Base-by-base conservation (phyloP, 2,329 filamentous ascomycete species). In the Epichloe brachyelytri region DNA sequence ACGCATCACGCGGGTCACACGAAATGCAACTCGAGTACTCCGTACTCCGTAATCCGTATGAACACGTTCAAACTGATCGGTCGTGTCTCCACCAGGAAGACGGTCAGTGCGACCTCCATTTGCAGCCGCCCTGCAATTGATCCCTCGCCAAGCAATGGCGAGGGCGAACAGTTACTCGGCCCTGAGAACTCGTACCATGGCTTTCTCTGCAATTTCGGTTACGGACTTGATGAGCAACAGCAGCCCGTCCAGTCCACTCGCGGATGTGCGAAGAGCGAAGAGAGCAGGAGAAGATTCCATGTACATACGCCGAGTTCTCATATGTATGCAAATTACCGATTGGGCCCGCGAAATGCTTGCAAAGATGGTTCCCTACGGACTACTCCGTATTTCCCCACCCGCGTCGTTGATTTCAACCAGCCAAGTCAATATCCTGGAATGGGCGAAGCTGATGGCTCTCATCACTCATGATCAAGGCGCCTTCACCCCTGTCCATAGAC, bases 161-260 rank as follows among this genome's bases (percentile, higher is more conserved):
- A 53, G 39, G 48, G 38, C 39, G 46, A 43, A 51, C 30, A 11
- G 33, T n/a, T n/a, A 46, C 5, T n/a, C 22, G 17, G 43, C 22
- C 37, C 34, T 33, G 34, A 36, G 20, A 40, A 44, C 7, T 39
- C 26, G 45, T 46, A 11, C 15, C 50, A 51, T 39, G 46, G 39
- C 46, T 34, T 47, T 33, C 19, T 41, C 19, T 22, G 34, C 46
- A 52, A 52, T 52, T 34, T 52, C 51, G 51, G 34, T 26, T 49
- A 37, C 14, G 30, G 30, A 11, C 3, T 30, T 30, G 30, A 30
- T 30, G 30, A 11, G 8, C 30, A 30, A 10, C 26, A 26, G 7
- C 26, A 26, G 26, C 26, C 26, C 26, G 26, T 26, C 26, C 26
- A 26, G 2, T 26, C 26, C 26, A 8, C 26, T 26, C 26, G 26